phyloP scores from a whole-genome alignment of 768 basidiomycete species.

The Cystobasidium onofrii region DNA sequence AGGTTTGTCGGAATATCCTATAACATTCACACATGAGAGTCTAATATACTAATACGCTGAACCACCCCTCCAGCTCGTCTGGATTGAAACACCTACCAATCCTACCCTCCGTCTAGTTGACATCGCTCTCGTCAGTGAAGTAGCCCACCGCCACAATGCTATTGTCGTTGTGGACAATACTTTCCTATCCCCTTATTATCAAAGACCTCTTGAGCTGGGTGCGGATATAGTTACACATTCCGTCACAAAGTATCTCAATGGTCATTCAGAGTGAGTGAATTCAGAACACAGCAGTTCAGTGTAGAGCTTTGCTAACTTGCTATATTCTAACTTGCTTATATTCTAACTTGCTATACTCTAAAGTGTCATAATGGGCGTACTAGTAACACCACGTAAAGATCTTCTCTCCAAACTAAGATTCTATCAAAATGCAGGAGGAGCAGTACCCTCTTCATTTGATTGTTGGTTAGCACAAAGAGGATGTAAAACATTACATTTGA shows the following conservation, averaged over 20 bases:
- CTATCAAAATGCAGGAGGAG: conserved; percentile 42
- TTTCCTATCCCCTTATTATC: conserved; percentile 74
- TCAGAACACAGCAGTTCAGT: no score
- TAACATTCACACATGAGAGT: neutral
- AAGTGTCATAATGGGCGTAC: conserved; percentile 32
- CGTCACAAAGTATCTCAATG: conserved; percentile 66
- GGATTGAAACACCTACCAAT: conserved; percentile 94
- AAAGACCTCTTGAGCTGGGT: conserved; percentile 64
- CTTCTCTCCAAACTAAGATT: neutral
- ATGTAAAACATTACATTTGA: conserved; percentile 78
- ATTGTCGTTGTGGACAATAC: conserved; percentile 69
- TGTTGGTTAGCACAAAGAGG: conserved; percentile 84
- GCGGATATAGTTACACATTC: conserved; percentile 59
- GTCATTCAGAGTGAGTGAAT: conserved; percentile 61
- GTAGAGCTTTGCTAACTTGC: no score
- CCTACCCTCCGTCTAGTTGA: conserved; percentile 82
- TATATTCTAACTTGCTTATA: no score
- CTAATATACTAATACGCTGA: neutral
- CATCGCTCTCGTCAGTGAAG: conserved; percentile 59
- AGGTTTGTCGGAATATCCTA: conserved; percentile 51
- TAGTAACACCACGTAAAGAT: conserved; percentile 6
- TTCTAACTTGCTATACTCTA: no score
- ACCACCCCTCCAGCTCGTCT: conserved; percentile 59
- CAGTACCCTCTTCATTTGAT: conserved; percentile 61
- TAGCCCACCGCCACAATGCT: conserved; percentile 58